Evolutionary conservation across 805 yeast genomes (phyloP), one percentile per base, ranked within the genome.

Genomic region (Isabelozyma pseudorhagii): DNA sequence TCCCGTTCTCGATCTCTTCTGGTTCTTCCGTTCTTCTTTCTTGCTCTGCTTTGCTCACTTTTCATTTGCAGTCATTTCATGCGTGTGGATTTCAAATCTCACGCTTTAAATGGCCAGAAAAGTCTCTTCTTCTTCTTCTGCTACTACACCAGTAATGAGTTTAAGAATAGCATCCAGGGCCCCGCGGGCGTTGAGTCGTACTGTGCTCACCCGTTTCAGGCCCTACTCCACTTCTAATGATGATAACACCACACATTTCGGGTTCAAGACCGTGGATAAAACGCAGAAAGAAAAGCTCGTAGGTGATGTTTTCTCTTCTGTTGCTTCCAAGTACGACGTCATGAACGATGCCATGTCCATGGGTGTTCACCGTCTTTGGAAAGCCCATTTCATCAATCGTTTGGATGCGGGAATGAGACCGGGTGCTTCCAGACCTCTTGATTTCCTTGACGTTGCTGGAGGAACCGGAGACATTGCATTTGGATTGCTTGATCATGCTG

Each of bases 391-490:
- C 65, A 91, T 94, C 60, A 79, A 83, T 58, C 83, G 89, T 56
- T 74, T 94, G 49, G 97, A 94, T 64, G 96, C 97, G 42, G 99
- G 99, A 34, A 83, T 83, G 75, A 81, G 98, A 63, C 93, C 96
- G 5, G 96, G 93, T 43, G 80, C 83, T 11, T 66, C 73, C 11
- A 81, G 85, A 55, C 97, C 97, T 3, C 74, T 94, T 59, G 82
- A 84, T 50, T 93, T 94, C 62, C 78, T 94, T 54, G 99, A 94
- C 68, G 98, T 94, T 50, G 99, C 99, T 27, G 99, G 99, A 51
- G 99, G 99, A 21, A 90, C 98, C 9, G 99, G 99, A 44, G 99
- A 94, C 64, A 93, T 94, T 69, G 99, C 99, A 1, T 90, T 90
- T 70, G 96, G 99, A 2, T 78, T 94, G 54, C 75, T 94, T 53